Evolutionary conservation across 2,329 filamentous ascomycete species (phyloP).

Genomic region (Claviceps digitariae): DNA sequence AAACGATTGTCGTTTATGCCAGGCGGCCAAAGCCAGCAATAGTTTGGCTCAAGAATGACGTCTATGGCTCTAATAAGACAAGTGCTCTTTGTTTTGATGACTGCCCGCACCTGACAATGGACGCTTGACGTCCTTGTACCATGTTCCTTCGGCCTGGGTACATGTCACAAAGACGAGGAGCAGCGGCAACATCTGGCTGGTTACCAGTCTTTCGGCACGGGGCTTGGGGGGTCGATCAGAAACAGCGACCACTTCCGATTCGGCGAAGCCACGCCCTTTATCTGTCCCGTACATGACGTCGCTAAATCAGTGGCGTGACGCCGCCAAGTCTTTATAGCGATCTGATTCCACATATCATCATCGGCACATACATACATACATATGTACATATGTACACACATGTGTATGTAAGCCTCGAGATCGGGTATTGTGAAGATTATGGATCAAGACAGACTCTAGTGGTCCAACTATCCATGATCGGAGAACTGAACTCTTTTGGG

Average conservation of each 20-base stretch:
- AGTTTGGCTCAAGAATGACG: background rate
- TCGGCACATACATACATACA: background rate
- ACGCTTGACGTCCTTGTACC: background rate
- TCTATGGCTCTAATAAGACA: background rate
- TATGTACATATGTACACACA: too few species aligned
- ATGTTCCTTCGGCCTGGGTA: background rate
- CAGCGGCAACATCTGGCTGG: slow-evolving; percentile 4
- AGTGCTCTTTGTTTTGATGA: background rate
- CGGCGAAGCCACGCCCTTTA: background rate
- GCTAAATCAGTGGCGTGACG: background rate
- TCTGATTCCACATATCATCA: background rate
- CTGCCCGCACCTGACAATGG: background rate
- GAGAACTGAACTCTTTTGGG: background rate
- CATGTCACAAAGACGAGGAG: background rate
- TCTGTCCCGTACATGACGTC: background rate
- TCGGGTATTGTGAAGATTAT: background rate
- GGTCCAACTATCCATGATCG: background rate
- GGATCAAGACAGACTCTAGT: background rate
- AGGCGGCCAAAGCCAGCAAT: background rate
- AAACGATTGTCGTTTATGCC: background rate
- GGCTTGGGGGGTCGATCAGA: slow-evolving; percentile 3
- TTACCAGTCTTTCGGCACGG: slow-evolving; percentile 4
- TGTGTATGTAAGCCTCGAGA: background rate
- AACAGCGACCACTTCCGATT: slow-evolving; percentile 3
- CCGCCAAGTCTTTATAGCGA: background rate